Evolutionary conservation across 768 basidiomycete genomes (phyloP).

Genomic region (Boletales sp.): DNA sequence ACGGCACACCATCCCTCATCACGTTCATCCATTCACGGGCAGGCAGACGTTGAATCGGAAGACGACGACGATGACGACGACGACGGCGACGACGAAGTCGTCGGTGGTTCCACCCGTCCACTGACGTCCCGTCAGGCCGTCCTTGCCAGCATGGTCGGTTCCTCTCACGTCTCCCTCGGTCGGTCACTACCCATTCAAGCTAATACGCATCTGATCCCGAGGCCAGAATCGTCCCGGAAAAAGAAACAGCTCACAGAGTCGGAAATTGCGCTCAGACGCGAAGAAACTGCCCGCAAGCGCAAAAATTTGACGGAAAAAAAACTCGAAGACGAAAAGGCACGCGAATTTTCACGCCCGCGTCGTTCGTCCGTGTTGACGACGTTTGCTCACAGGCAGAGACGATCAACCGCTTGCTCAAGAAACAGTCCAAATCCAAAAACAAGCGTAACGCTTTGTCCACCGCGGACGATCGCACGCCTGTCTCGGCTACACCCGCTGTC

Average conservation of each 20-base stretch:
- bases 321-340: constrained; percentile 80
- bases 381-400: constrained; percentile 63
- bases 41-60: constrained; percentile 39
- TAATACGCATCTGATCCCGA: background rate
- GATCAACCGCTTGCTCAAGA: constrained; percentile 84
- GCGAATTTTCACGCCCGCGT: background rate
- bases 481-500: constrained; percentile 26
- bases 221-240: constrained; percentile 29
- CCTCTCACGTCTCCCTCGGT: constrained; percentile 68
- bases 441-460: constrained; percentile 52
- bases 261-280: constrained; percentile 68
- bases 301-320: constrained; percentile 80
- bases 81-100: constrained; percentile 39
- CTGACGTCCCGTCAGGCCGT: constrained; percentile 68
- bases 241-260: constrained; percentile 70
- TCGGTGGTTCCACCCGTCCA: constrained; percentile 29
- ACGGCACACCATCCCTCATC: background rate
- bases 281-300: constrained; percentile 80
- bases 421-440: constrained; percentile 67
- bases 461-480: constrained; percentile 42
- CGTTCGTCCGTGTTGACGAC: background rate
- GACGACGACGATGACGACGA: constrained; percentile 40
- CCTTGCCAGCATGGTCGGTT: constrained; percentile 62
- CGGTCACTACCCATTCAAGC: background rate
- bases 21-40: no score